Base-by-base conservation (phyloP, 2,329 filamentous ascomycete species). In the Ceratocystis destructans region DNA sequence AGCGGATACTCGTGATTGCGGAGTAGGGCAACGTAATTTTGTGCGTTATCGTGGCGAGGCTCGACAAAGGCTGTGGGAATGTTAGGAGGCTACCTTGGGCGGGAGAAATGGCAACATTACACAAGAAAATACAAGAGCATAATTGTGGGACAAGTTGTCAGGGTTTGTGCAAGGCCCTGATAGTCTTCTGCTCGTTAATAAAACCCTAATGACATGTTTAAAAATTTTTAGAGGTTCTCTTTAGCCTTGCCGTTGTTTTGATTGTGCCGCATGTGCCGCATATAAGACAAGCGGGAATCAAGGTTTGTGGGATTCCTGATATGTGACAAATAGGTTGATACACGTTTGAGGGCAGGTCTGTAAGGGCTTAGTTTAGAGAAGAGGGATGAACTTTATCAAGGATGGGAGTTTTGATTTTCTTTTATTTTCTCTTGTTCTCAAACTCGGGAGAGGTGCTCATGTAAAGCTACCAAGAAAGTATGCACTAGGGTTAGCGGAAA, bases 241-340 rank as follows among this genome's bases (percentile, higher is more conserved):
- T 55, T 55, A 17, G 15, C 25, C 22, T 57, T 31, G 53, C 17
- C 22, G 10, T 20, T 20, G 17, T 22, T 50, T 22, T 50, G 22
- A 57, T 57, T 57, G 46, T 33, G 25, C 55, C 28, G 55, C 55
- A 28, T 59, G 55, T 37, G 55, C 55, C 55, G 28, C 50, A 55
- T 15, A 50, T 25, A 12, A 28, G 55, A 59, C 20, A 53, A 20
- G 20, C 46, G 20, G 46, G 8, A 41, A 41, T 41, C 46, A 48
- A 59, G 22, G 55, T 59, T 59, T 17, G 28, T 59, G 55, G 55
- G 28, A 59, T 59, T 59, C 3, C 6, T 15, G 20, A 59, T 33
- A n/a, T 59, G 55, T n/a, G 48, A 53, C 48, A 59, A 22, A 33
- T 59, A 31, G 17, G 55, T 25, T 59, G 55, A 33, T 20, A 37